phyloP scores from a whole-genome alignment of 352 stramenopile species.

The Globisporangium nodosum region DNA sequence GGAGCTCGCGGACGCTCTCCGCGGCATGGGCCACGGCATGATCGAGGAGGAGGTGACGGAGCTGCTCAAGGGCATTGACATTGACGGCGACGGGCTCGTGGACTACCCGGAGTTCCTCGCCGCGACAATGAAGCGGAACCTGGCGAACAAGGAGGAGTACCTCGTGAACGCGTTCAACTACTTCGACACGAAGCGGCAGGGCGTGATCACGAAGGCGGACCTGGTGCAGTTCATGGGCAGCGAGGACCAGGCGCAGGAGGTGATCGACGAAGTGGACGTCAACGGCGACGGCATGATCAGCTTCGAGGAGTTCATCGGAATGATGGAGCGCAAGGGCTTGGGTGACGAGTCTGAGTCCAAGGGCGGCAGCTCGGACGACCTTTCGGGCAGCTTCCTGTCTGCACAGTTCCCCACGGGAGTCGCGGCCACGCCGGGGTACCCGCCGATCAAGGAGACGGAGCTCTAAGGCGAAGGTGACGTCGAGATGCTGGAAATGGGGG shows the following conservation, averaged over 20 bases:
- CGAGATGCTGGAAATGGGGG: neutral
- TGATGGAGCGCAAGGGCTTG: conserved; percentile 87
- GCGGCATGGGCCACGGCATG: conserved; percentile 79
- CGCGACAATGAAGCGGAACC: conserved; percentile 88
- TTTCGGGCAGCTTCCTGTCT: conserved; percentile 46
- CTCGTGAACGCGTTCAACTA: conserved; percentile 89
- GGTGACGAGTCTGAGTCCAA: conserved; percentile 59
- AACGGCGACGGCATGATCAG: conserved; percentile 90
- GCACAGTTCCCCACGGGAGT: conserved; percentile 25
- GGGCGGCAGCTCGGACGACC: conserved; percentile 49
- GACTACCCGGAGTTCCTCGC: conserved; percentile 91
- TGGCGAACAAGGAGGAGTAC: conserved; percentile 84
- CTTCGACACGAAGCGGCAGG: conserved; percentile 85
- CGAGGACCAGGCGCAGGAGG: conserved; percentile 87
- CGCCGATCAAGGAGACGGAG: conserved; percentile 70
- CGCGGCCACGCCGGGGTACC: conserved; percentile 13
- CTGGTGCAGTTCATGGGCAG: conserved; percentile 91
- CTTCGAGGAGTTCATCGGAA: conserved; percentile 91
- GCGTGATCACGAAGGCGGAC: conserved; percentile 84
- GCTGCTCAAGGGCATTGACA: conserved; percentile 86
- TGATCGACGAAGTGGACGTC: conserved; percentile 89
- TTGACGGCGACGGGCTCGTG: conserved; percentile 82
- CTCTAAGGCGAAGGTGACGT: conserved; percentile 28
- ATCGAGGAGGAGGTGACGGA: conserved; percentile 87
- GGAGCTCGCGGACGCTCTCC: conserved; percentile 78